Conservation (phyloP, 495 filamentous ascomycete genomes). For the Podospora pseudoanserina region DNA sequence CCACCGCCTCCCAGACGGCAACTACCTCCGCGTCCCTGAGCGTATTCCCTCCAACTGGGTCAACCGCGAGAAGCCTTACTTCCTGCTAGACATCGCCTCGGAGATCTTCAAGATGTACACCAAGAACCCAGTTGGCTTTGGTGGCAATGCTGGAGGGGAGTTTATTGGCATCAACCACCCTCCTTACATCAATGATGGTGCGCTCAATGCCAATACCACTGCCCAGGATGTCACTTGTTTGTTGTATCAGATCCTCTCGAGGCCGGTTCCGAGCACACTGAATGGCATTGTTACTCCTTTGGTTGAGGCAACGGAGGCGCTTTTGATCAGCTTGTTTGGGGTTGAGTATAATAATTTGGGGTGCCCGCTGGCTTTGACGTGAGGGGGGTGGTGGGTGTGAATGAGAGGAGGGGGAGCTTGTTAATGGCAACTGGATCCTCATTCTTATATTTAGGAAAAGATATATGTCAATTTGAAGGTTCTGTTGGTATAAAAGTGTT, state of each 20-base stretch:
- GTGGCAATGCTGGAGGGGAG: conserved; percentile 10
- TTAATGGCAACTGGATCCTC: too few species aligned
- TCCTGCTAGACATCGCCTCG: conserved; percentile 8
- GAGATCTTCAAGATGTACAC: conserved; percentile 12
- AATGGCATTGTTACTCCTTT: conserved; percentile 8
- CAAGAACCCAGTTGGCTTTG: conserved; percentile 12
- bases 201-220: conserved; percentile 5
- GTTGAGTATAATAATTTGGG: conserved; percentile 7
- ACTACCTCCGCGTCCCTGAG: conserved; percentile 9
- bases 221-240: conserved; percentile 2
- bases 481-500: too few species aligned
- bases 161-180: conserved; percentile 7
- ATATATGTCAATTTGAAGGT: too few species aligned
- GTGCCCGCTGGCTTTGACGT: conserved; percentile 1
- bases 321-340: conserved; percentile 6
- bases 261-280: conserved; percentile 9
- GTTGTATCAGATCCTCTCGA: conserved; percentile 10
- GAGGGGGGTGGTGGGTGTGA: neutral
- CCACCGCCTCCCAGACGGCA: neutral
- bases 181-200: conserved; percentile 10
- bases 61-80: conserved; percentile 8
- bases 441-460: too few species aligned
- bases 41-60: conserved; percentile 12
- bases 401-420: too few species aligned
- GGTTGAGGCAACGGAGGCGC: conserved; percentile 1